phyloP scores from a whole-genome alignment of 495 filamentous ascomycete genomes.

The Rhizodiscina lignyota region DNA sequence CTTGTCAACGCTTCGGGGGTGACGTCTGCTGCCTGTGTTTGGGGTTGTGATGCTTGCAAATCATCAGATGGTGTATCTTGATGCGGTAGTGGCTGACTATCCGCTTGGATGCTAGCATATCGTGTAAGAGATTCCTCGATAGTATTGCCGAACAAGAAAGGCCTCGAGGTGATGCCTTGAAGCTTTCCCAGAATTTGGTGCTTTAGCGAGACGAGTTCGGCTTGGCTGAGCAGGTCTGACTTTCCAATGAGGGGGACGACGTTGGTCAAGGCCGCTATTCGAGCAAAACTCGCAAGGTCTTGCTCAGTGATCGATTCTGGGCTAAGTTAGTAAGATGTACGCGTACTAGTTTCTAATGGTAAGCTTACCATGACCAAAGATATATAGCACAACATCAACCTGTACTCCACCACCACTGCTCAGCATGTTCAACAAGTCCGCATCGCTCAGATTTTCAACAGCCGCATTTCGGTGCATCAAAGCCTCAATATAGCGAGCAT shows the following conservation, averaged over 20 bases:
- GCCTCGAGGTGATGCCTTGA: slow-evolving; percentile 39
- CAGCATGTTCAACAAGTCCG: slow-evolving; percentile 63
- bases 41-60: too few relatives aligned
- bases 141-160: slow-evolving; percentile 47
- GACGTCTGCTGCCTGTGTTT: not conserved
- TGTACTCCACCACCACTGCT: slow-evolving; percentile 77
- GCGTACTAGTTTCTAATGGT: not conserved
- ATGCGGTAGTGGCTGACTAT: not conserved
- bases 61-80: too few relatives aligned
- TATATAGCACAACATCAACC: slow-evolving; percentile 76
- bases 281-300: slow-evolving; percentile 62
- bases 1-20: not conserved
- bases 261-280: slow-evolving; percentile 64
- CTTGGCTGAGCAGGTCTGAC: slow-evolving; percentile 47
- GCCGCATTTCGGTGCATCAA: slow-evolving; percentile 59
- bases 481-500: slow-evolving; percentile 15
- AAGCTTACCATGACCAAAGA: slow-evolving; percentile 46
- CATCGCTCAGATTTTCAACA: slow-evolving; percentile 50
- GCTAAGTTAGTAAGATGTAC: too few relatives aligned
- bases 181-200: slow-evolving; percentile 42
- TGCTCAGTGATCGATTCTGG: slow-evolving; percentile 46
- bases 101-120: not conserved
- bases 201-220: slow-evolving; percentile 46
- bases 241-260: slow-evolving; percentile 73
- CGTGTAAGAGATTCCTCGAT: slow-evolving; percentile 7